phyloP scores from a whole-genome alignment of 1,284 basidiomycete genomes.

The Trichosporon sp. region DNA sequence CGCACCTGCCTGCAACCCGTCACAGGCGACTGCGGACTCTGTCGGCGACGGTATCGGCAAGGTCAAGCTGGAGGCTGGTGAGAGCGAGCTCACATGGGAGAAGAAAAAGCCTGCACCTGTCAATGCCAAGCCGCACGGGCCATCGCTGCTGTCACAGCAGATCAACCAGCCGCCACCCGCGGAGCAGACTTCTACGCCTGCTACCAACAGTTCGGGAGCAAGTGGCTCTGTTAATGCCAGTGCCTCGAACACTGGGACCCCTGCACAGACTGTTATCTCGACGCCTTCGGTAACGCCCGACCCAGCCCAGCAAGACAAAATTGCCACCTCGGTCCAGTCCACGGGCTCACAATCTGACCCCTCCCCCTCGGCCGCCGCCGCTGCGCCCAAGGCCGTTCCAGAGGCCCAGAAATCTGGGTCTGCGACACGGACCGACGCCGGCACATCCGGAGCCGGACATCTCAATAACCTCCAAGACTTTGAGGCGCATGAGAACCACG shows the following conservation, averaged over 20 bases:
- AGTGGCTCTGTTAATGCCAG: slow-evolving; percentile 28
- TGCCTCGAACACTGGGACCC: slow-evolving; percentile 46
- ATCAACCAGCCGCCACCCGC: slow-evolving; percentile 59
- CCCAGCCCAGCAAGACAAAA: slow-evolving; percentile 55
- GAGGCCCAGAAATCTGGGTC: slow-evolving; percentile 17
- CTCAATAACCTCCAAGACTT: slow-evolving; percentile 48
- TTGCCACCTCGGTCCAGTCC: slow-evolving; percentile 50
- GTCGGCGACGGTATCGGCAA: slow-evolving; percentile 64
- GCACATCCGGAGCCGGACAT: slow-evolving; percentile 29
- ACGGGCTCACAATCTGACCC: slow-evolving; percentile 40
- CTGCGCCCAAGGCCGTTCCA: slow-evolving; percentile 18
- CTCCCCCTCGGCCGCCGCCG: slow-evolving; percentile 22
- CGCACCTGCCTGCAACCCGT: slow-evolving; percentile 26
- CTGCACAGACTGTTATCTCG: slow-evolving; percentile 47
- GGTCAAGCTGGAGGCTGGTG: slow-evolving; percentile 64
- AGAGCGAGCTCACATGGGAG: slow-evolving; percentile 61
- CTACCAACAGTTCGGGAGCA: slow-evolving; percentile 35
- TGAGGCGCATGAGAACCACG: slow-evolving; percentile 43
- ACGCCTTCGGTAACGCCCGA: slow-evolving; percentile 55
- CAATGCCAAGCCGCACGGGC: slow-evolving; percentile 61
- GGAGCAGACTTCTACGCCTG: slow-evolving; percentile 25
- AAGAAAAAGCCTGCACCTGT: slow-evolving; percentile 55
- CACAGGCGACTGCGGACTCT: slow-evolving; percentile 50
- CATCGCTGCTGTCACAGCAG: slow-evolving; percentile 79
- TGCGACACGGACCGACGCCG: slow-evolving; percentile 2